Evolutionary conservation across 352 stramenopile species (phyloP).

Genomic region (Lagenidium giganteum): DNA sequence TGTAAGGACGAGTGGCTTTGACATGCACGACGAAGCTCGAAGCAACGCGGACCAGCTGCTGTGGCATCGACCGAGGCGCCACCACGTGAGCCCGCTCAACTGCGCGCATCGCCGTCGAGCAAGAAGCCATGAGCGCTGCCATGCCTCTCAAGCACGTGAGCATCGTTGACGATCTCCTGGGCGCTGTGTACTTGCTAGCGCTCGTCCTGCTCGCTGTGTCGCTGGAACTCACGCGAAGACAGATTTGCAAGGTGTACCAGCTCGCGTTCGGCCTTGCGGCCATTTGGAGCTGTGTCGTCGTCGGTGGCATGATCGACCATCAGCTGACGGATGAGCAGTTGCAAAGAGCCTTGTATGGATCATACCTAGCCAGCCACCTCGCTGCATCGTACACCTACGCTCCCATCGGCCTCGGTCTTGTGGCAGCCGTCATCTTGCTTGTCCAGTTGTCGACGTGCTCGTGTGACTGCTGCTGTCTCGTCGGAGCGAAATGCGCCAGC

Average conservation of each 20-base stretch:
- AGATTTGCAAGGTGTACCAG: slow-evolving; percentile 65
- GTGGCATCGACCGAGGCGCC: too few relatives aligned
- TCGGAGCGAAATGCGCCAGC: slow-evolving; percentile 17
- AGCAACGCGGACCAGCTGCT: too few relatives aligned
- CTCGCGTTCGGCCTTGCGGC: slow-evolving; percentile 58
- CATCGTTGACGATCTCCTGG: slow-evolving; percentile 75
- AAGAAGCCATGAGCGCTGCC: slow-evolving; percentile 3
- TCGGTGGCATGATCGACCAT: slow-evolving; percentile 68
- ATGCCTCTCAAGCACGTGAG: slow-evolving; percentile 38
- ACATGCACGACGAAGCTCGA: too few relatives aligned
- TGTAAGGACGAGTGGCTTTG: too few relatives aligned
- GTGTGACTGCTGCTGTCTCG: slow-evolving; percentile 70
- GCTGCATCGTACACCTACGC: slow-evolving; percentile 64
- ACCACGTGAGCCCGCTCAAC: too few relatives aligned
- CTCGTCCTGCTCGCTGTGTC: slow-evolving; percentile 35
- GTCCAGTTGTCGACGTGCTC: slow-evolving; percentile 48
- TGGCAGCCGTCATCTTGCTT: too few relatives aligned
- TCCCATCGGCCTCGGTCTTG: slow-evolving; percentile 33
- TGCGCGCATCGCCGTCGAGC: background rate
- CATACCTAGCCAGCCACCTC: slow-evolving; percentile 39
- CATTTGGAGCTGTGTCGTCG: slow-evolving; percentile 46
- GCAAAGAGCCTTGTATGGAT: slow-evolving; percentile 55
- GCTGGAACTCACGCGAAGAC: slow-evolving; percentile 65
- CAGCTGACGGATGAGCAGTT: slow-evolving; percentile 71
- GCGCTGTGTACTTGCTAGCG: slow-evolving; percentile 52